These are phyloP conservation scores for Beauveria medogensis DNA, from an alignment of 2,329 filamentous ascomycete species.

Conservation along the genomic window DNA sequence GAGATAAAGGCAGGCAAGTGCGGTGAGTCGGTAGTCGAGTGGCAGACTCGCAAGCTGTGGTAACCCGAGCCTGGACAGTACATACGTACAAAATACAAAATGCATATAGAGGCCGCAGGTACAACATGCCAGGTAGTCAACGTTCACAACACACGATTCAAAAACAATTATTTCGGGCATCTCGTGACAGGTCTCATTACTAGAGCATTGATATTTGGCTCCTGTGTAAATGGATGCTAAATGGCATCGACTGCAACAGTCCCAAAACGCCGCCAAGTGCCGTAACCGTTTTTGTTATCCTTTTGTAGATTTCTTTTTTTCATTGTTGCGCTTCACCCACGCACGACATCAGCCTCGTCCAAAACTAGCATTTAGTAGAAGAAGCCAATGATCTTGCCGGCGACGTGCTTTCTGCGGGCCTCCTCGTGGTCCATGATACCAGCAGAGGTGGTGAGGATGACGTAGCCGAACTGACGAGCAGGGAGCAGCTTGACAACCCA, in stretches of 20 bases:
- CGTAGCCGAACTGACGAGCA: slow-evolving; percentile 99
- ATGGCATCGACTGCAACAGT: slow-evolving; percentile 29
- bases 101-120: neutral
- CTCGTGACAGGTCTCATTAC: slow-evolving; percentile 26
- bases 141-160: neutral
- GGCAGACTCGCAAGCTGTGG: slow-evolving; percentile 15
- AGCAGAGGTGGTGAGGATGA: slow-evolving; percentile 97
- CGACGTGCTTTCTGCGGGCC: slow-evolving; percentile 96
- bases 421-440: slow-evolving; percentile 99
- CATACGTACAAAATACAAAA: neutral
- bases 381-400: slow-evolving; percentile 99
- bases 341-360: slow-evolving; percentile 11
- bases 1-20: slow-evolving; percentile 9
- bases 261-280: slow-evolving; percentile 30
- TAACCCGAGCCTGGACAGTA: slow-evolving; percentile 4
- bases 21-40: slow-evolving; percentile 14
- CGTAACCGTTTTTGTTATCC: slow-evolving; percentile 17
- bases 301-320: slow-evolving; percentile 12
- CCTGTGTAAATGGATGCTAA: slow-evolving; percentile 22
- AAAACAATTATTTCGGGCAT: slow-evolving; percentile 13
- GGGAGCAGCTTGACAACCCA: slow-evolving; percentile 99
- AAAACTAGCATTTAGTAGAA: slow-evolving; percentile 66
- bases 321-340: slow-evolving; percentile 12
- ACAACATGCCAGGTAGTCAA: neutral
- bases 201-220: slow-evolving; percentile 24